Evolutionary conservation across 208 protist species (phyloP).

Genomic region (Leishmania mexicana): DNA sequence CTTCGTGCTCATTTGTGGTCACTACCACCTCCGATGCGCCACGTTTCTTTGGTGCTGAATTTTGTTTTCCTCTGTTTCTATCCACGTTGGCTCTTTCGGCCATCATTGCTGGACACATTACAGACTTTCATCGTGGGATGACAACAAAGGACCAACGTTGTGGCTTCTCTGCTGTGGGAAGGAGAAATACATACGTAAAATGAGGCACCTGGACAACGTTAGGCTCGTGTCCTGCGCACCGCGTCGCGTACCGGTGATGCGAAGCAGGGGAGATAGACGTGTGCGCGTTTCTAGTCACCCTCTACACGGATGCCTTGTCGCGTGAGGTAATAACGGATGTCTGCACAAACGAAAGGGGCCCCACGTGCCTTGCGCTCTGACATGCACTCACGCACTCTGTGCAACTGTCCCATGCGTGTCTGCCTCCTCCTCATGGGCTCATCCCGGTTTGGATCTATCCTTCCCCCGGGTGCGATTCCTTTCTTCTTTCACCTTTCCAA

Average conservation of each 20-base stretch:
- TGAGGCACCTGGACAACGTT: too few relatives aligned
- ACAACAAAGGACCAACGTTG: too few relatives aligned
- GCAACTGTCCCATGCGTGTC: not conserved
- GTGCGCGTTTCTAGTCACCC: not conserved
- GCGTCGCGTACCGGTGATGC: not conserved
- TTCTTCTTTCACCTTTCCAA: not conserved
- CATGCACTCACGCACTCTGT: not conserved
- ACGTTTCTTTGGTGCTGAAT: too few relatives aligned
- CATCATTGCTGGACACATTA: too few relatives aligned
- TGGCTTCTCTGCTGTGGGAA: too few relatives aligned
- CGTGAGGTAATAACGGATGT: not conserved
- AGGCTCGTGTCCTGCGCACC: not conserved
- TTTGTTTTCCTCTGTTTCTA: too few relatives aligned
- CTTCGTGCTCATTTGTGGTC: too few relatives aligned
- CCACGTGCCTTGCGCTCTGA: not conserved
- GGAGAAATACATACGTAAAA: too few relatives aligned
- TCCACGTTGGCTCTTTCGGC: too few relatives aligned
- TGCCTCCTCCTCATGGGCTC: not conserved
- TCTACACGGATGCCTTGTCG: not conserved
- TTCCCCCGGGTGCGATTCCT: not conserved
- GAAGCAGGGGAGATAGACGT: too few relatives aligned
- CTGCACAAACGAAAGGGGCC: not conserved
- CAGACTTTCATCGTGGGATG: too few relatives aligned
- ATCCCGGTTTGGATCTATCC: not conserved
- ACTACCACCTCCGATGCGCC: too few relatives aligned